Base-by-base conservation (phyloP, 2,329 filamentous ascomycete genomes). In the Sporothrix pallida region DNA sequence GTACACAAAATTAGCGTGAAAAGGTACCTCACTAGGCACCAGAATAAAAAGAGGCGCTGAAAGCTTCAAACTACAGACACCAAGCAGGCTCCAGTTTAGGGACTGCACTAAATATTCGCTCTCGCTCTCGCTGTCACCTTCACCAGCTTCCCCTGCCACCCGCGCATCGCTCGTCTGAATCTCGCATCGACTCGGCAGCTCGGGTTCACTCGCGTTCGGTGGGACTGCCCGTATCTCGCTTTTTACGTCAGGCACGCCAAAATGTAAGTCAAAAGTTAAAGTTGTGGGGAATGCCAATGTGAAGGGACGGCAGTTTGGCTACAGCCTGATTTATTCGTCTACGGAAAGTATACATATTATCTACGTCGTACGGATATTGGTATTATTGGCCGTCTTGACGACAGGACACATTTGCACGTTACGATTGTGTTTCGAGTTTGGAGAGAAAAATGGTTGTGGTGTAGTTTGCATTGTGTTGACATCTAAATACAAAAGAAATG, bases 31-130 rank as follows among this genome's bases (percentile, higher is more conserved):
- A n/a, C 42, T 65, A 46, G 60, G 60, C 60, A 65, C 60, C 60
- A 42, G 60, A 65, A 65, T 65, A 23, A 65, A 65, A 65, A 13
- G 60, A 13, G 60, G 60, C 60, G 46, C n/a, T 46, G 60, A n/a
- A 31, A 6, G 26, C 31, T 26, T 26, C 23, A 26, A 3, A 26
- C 23, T 26, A 37, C 4, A 7, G 31, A 37, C 31, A 37, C 4
- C 4, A 37, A 37, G 7, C 31, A 37, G 31, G 31, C 31, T 37
- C 4, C 31, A 37, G 4, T 37, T 37, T 37, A 37, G 7, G 31
- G 31, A 37, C 31, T 37, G 31, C 31, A 37, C 31, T 37, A 37
- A 26, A 26, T 37, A 37, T 7, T 63, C 31, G 60, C 31, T 63
- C 58, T 63, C 31, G 58, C 5, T 63, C 17, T 62, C 58, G 58